Conservation (phyloP, 495 filamentous ascomycete species). For the Clohesyomyces aquaticus region DNA sequence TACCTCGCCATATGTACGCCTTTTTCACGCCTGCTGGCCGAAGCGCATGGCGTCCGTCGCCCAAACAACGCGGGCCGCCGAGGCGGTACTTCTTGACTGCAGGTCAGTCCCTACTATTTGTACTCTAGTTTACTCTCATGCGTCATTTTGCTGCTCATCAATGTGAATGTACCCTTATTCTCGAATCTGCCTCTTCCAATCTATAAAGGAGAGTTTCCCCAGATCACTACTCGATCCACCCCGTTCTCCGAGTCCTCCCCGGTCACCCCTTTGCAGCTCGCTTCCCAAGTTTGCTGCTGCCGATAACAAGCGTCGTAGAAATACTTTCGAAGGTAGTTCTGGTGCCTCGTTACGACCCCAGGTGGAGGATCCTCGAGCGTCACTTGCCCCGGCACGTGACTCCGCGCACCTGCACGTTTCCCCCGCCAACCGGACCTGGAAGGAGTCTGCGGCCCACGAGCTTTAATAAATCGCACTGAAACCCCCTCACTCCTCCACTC, state of each 20-base stretch:
- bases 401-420: neutral
- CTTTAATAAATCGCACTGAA: neutral
- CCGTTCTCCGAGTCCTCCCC: neutral
- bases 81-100: constrained; percentile 20
- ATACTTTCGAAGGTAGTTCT: constrained; percentile 1
- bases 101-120: constrained; percentile 18
- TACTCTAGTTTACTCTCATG: constrained; percentile 22
- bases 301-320: neutral
- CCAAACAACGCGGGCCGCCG: constrained; percentile 35
- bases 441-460: neutral
- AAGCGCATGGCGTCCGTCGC: constrained; percentile 23
- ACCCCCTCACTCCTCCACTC: neutral
- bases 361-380: neutral
- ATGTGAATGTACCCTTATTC: constrained; percentile 6
- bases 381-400: constrained; percentile 6
- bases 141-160: constrained; percentile 20
- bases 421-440: neutral
- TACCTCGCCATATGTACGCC: constrained; percentile 8
- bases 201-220: constrained; percentile 5
- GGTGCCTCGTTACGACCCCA: neutral
- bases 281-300: neutral
- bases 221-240: neutral
- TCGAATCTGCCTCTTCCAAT: constrained; percentile 1
- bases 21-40: constrained; percentile 1
- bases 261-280: neutral